phyloP scores from a whole-genome alignment of 176 grass and related monocot genomes.

The Saccharum spontaneum region DNA sequence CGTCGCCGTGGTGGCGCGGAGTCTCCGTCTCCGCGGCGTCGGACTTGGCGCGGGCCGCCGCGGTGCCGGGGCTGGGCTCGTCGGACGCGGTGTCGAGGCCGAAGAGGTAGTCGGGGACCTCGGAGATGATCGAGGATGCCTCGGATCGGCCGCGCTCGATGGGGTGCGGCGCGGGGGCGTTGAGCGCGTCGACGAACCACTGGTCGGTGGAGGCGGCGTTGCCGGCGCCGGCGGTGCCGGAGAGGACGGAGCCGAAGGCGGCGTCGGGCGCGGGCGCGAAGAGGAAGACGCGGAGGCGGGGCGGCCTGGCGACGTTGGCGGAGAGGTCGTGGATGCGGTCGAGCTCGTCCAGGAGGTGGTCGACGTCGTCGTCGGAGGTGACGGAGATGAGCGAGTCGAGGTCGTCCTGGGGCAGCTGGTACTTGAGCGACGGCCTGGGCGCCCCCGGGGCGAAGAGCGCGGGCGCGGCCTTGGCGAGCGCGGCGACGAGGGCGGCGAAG shows the following conservation, averaged over 20 bases:
- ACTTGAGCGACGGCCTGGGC: constrained; percentile 51
- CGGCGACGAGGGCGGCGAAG: constrained; percentile 50
- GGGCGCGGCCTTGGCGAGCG: constrained; percentile 51
- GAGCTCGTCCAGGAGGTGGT: constrained; percentile 86
- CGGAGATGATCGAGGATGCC: constrained; percentile 67
- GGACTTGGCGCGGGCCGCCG: constrained; percentile 24
- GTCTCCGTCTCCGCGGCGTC: constrained; percentile 43
- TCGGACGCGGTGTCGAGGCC: constrained; percentile 68
- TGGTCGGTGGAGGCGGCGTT: constrained; percentile 37
- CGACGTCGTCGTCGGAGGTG: constrained; percentile 85
- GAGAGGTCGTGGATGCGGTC: constrained; percentile 49
- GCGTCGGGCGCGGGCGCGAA: constrained; percentile 36
- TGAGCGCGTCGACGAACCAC: constrained; percentile 71
- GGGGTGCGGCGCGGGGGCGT: constrained; percentile 43
- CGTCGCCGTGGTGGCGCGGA: background rate
- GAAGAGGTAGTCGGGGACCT: constrained; percentile 76
- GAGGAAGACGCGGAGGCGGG: constrained; percentile 58
- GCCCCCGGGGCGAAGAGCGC: constrained; percentile 17
- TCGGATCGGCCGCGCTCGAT: constrained; percentile 68
- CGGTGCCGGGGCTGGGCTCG: constrained; percentile 32
- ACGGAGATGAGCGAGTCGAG: constrained; percentile 87
- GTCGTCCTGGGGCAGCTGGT: constrained; percentile 79
- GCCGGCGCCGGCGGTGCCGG: background rate
- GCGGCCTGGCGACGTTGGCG: constrained; percentile 36
- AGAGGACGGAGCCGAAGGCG: constrained; percentile 55